Base-by-base conservation (phyloP, 1,139 yeast genomes). In the Taphrina flavorubra region DNA sequence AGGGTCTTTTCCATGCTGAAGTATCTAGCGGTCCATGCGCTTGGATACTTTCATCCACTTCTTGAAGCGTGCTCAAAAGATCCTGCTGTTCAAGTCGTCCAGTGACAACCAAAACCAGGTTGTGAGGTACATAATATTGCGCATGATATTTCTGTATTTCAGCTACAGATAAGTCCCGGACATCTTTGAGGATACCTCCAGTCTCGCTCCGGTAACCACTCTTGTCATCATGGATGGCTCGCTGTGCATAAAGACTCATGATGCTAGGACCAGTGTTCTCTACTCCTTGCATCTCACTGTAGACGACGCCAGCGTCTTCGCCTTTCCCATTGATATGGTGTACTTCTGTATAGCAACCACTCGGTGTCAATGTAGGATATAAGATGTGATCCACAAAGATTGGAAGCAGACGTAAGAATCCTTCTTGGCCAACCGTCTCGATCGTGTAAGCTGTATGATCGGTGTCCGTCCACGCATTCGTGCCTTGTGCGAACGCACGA, bases 381-480 rank as follows among this genome's bases (percentile, higher is more conserved):
- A 92, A 78, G 51, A 95, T 79, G 76, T 94, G 99, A 75, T 95
- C 98, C 74, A 95, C 80, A 76, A 94, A 95, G 1, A 92, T 87
- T 0, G 99, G 99, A 56, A 95, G 82, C 55, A 95, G 79, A 69
- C 87, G 83, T 69, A 85, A 85, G 78, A 95, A 95, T 0, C 98
- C 99, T 69, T 90, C 92, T 97, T 97, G 92, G 6, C 99, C 99
- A 0, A 98, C 98, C 53, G 96, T 87, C 10, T 89, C 85, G 69
- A 95, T 81, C 0, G 97, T 91, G 75, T 94, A 95, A 1, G 92
- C 97, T 0, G 99, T 95, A 76, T 91, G 97, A 78, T 95, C 99
- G 2, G 94, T 90, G 0, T 89, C 92, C 0, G 99, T 94, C 97
- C 97, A 92, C 0, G 99, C 99, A 76, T 95, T 95, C 0, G 99